Percentiles rank a stretch among this genome's conserved stretches.
These are phyloP conservation scores for Musa itinerans DNA, from an alignment of 176 grass and related monocot genomes.

Conservation along the genomic window DNA sequence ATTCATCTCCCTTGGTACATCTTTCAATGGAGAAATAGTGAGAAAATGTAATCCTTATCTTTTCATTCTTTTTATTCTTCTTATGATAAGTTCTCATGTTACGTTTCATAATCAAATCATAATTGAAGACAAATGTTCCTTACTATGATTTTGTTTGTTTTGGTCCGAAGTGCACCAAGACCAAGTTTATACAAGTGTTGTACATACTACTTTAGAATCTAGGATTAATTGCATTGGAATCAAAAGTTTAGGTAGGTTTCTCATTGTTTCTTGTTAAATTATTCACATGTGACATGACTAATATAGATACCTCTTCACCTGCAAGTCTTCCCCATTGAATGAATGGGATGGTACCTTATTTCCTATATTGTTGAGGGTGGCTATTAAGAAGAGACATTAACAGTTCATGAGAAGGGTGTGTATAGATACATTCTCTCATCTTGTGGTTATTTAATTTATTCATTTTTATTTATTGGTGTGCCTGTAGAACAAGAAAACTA, in stretches of 20 bases:
- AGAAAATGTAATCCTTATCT: too few relatives aligned
- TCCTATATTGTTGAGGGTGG: neutral
- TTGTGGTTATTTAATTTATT: neutral
- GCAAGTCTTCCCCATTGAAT: neutral
- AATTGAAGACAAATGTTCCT: too few relatives aligned
- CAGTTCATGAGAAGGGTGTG: neutral
- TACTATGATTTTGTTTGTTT: neutral
- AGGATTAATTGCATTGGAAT: neutral
- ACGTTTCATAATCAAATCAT: too few relatives aligned
- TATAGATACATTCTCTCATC: neutral
- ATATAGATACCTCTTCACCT: neutral
- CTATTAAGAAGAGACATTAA: neutral
- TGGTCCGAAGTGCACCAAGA: neutral
- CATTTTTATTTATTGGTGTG: neutral
- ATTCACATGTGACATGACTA: too few relatives aligned
- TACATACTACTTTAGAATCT: neutral
- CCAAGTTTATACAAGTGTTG: neutral
- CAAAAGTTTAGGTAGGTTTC: too few relatives aligned
- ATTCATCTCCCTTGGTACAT: neutral
- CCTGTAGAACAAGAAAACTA: neutral
- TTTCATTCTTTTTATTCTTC: too few relatives aligned
- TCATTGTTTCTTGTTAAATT: too few relatives aligned
- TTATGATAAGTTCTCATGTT: too few relatives aligned
- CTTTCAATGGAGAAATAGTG: neutral
- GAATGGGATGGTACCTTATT: neutral